Evolutionary conservation across 2,329 filamentous ascomycete species (phyloP).

Genomic region (Alternaria angustiovoidea): DNA sequence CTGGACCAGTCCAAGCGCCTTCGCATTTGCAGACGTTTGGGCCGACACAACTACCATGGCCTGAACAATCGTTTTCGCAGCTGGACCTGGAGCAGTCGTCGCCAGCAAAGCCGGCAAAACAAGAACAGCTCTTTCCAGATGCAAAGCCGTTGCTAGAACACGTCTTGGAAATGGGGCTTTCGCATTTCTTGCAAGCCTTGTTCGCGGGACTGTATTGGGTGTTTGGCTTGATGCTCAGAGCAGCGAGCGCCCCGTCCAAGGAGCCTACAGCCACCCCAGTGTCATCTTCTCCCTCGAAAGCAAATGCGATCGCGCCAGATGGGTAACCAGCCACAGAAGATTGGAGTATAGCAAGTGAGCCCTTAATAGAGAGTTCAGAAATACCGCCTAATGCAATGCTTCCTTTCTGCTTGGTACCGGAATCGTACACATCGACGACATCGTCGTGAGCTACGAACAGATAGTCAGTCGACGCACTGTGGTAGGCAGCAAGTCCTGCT

Average conservation of each 20-base stretch:
- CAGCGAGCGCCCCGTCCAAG: conserved; percentile 20
- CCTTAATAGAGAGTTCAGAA: conserved; percentile 34
- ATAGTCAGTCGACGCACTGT: conserved; percentile 26
- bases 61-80: conserved; percentile 40
- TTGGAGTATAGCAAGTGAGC: conserved; percentile 38
- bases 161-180: conserved; percentile 18
- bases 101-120: conserved; percentile 38
- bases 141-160: conserved; percentile 37
- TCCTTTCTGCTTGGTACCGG: conserved; percentile 23
- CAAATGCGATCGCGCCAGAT: conserved; percentile 33
- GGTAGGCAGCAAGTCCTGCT: conserved; percentile 34
- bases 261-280: conserved; percentile 36
- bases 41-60: conserved; percentile 36
- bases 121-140: conserved; percentile 22
- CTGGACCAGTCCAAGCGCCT: conserved; percentile 35
- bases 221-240: conserved; percentile 30
- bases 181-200: conserved; percentile 28
- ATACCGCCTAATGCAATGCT: conserved; percentile 32
- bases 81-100: conserved; percentile 27
- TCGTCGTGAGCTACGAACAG: conserved; percentile 38
- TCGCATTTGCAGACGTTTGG: conserved; percentile 39
- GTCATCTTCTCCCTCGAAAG: conserved; percentile 37
- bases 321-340: conserved; percentile 19
- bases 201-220: conserved; percentile 28
- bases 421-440: conserved; percentile 34